Conservation (phyloP, 2,329 filamentous ascomycete species). For the Aureobasidium sp. region DNA sequence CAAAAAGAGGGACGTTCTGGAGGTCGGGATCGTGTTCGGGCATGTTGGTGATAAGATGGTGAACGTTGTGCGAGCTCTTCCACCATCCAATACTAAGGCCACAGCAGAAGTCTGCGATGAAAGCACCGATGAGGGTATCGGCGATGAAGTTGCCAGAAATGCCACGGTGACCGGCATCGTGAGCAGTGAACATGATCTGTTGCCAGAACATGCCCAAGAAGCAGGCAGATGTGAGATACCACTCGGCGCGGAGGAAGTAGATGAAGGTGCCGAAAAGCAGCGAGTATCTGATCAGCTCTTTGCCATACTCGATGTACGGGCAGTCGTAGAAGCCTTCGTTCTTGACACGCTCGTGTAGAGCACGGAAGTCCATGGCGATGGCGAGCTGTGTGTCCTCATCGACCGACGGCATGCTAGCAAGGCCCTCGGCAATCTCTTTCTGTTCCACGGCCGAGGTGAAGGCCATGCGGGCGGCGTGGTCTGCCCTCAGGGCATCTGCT, state of each 20-base stretch:
- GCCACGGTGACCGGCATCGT: slow-evolving; percentile 55
- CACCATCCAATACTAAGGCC: slow-evolving; percentile 60
- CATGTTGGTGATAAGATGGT: slow-evolving; percentile 58
- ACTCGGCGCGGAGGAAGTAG: slow-evolving; percentile 37
- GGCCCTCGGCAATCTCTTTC: slow-evolving; percentile 30
- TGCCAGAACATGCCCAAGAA: slow-evolving; percentile 59
- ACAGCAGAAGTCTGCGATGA: slow-evolving; percentile 57
- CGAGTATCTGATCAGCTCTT: slow-evolving; percentile 47
- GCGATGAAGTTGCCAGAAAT: slow-evolving; percentile 51
- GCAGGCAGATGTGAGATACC: slow-evolving; percentile 50
- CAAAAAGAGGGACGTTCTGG: slow-evolving; percentile 72
- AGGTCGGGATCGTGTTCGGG: slow-evolving; percentile 39
- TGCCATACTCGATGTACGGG: slow-evolving; percentile 49
- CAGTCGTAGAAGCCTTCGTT: slow-evolving; percentile 52
- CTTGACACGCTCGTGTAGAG: slow-evolving; percentile 46
- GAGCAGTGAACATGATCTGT: slow-evolving; percentile 60
- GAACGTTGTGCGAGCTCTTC: slow-evolving; percentile 61
- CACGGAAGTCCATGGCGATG: slow-evolving; percentile 48
- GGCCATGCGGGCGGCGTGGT: slow-evolving; percentile 18
- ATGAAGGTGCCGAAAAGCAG: slow-evolving; percentile 43
- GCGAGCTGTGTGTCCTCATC: slow-evolving; percentile 46
- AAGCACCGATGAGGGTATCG: slow-evolving; percentile 53
- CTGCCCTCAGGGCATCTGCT: neutral
- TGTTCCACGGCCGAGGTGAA: slow-evolving; percentile 28
- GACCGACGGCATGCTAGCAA: slow-evolving; percentile 42